phyloP scores from a whole-genome alignment of 495 filamentous ascomycete genomes.

The Neurospora sp. region DNA sequence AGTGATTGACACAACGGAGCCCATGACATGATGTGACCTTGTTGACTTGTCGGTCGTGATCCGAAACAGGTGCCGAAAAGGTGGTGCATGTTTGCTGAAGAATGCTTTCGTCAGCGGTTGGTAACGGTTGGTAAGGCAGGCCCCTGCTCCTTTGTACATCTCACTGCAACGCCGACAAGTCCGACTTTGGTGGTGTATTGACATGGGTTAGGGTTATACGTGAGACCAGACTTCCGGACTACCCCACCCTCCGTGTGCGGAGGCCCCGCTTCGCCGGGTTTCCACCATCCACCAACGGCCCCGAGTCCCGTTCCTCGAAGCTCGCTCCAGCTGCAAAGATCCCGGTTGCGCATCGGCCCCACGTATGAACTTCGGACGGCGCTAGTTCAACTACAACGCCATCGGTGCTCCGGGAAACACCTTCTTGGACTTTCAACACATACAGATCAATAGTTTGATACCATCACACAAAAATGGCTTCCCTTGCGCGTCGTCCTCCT shows the following conservation, averaged over 20 bases:
- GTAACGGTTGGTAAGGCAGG: background rate
- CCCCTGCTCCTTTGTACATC: background rate
- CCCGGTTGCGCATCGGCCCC: background rate
- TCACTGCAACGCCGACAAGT: background rate
- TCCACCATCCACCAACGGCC: background rate
- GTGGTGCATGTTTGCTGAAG: background rate
- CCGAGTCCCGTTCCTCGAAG: background rate
- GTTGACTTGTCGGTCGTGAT: background rate
- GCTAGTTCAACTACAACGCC: background rate
- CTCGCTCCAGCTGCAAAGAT: background rate
- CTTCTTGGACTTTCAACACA: background rate
- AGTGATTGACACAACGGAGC: background rate
- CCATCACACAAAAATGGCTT: slow-evolving; percentile 17
- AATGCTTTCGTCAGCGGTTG: background rate
- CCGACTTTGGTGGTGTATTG: background rate
- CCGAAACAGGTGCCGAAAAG: background rate
- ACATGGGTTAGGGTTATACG: background rate
- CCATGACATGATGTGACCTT: background rate
- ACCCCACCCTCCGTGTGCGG: background rate
- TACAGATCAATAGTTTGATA: background rate
- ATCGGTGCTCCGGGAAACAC: background rate
- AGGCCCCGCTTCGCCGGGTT: background rate
- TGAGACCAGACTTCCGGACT: background rate
- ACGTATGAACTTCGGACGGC: background rate
- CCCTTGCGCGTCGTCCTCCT: slow-evolving; percentile 20